A percentile compares a stretch with the other conserved stretches of the same genome.
These are phyloP conservation scores for Solanum medicagineum DNA, from an alignment of 257 asterid genomes.

Conservation along the genomic window DNA sequence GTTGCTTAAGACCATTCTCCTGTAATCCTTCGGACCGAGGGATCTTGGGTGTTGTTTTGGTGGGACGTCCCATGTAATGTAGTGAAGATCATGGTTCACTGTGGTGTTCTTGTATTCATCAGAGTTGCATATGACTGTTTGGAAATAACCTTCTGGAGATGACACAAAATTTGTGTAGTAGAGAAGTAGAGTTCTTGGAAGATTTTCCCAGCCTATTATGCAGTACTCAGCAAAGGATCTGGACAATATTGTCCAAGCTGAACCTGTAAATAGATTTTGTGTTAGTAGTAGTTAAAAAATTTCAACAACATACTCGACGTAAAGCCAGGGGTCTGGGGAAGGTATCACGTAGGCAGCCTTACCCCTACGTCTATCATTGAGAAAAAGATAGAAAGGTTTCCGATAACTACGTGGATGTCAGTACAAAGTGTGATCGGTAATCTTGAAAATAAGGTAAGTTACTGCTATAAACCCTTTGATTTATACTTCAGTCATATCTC, in stretches of 20 bases:
- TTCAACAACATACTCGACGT: background rate
- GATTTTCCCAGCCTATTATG: constrained; percentile 69
- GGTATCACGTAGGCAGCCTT: background rate
- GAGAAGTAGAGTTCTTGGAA: constrained; percentile 76
- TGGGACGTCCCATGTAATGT: constrained; percentile 78
- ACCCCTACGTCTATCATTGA: too few relatives aligned
- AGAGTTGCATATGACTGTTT: constrained; percentile 70
- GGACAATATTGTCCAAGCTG: constrained; percentile 80
- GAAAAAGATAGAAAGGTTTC: background rate
- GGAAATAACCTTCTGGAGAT: constrained; percentile 81
- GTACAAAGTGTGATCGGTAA: background rate
- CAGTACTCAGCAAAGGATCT: constrained; percentile 73
- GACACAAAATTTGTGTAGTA: constrained; percentile 86
- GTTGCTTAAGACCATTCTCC: constrained; percentile 54
- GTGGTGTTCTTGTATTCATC: constrained; percentile 48
- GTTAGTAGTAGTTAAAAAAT: background rate
- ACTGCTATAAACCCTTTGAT: background rate
- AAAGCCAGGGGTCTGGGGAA: background rate
- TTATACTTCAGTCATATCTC: background rate
- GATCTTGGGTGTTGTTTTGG: constrained; percentile 78
- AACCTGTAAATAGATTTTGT: constrained; percentile 29
- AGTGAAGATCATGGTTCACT: constrained; percentile 74
- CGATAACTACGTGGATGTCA: background rate
- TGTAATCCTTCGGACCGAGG: constrained; percentile 61
- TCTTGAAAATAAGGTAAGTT: background rate